These are phyloP conservation scores for Kockovaella imperatae DNA, from an alignment of 768 basidiomycete species.

Conservation along the genomic window DNA sequence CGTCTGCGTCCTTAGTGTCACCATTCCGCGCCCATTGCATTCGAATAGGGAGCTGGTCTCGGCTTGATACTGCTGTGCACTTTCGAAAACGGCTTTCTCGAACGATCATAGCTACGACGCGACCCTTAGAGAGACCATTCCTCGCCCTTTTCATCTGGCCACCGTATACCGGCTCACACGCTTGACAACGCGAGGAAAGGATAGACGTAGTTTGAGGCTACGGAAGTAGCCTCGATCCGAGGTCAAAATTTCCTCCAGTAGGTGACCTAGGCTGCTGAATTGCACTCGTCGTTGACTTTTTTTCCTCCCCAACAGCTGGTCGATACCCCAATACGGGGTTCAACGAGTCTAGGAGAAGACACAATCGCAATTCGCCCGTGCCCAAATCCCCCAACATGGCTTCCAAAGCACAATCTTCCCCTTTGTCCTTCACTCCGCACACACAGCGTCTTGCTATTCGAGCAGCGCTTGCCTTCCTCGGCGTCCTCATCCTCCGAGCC, in stretches of 20 bases:
- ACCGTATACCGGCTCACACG: too few species aligned
- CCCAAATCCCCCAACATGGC: slow-evolving; percentile 4
- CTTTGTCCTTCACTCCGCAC: slow-evolving; percentile 14
- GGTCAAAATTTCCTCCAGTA: slow-evolving; percentile 12
- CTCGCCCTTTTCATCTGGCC: too few species aligned
- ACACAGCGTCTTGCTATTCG: slow-evolving; percentile 39
- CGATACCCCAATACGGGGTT: slow-evolving; percentile 13
- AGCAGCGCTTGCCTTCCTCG: slow-evolving; percentile 27
- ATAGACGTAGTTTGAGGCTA: slow-evolving; percentile 8
- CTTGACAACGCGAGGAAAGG: neutral
- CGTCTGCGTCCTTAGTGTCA: too few species aligned
- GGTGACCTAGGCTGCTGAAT: neutral
- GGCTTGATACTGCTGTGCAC: too few species aligned
- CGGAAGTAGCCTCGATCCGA: slow-evolving; percentile 6
- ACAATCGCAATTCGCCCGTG: slow-evolving; percentile 1
- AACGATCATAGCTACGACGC: too few species aligned
- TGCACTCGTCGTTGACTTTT: too few species aligned
- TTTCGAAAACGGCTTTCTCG: too few species aligned
- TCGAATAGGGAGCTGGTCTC: too few species aligned
- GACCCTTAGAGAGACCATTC: too few species aligned
- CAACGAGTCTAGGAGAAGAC: slow-evolving; percentile 16
- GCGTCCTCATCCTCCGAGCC: slow-evolving; percentile 33
- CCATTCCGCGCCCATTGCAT: too few species aligned
- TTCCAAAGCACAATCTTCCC: neutral
- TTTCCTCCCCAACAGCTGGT: slow-evolving; percentile 8